Conservation (phyloP, 2,329 filamentous ascomycete species). For the Penicillium aurantiogriseum region DNA sequence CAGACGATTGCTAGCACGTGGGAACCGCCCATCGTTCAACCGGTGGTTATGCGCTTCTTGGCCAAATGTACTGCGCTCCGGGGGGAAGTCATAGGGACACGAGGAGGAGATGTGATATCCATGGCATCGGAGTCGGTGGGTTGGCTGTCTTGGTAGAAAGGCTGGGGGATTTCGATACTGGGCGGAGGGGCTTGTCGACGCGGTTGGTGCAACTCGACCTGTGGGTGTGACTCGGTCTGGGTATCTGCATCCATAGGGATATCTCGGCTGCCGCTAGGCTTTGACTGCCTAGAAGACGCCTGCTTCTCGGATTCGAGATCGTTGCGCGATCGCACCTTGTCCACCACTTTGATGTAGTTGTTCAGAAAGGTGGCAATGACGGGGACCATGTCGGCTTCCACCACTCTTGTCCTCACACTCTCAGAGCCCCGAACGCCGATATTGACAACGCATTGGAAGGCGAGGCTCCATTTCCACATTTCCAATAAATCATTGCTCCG, state of each 20-base stretch:
- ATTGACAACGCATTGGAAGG: slow-evolving; percentile 98
- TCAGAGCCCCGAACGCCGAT: slow-evolving; percentile 96
- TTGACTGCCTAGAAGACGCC: slow-evolving; percentile 32
- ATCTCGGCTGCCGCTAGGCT: slow-evolving; percentile 30
- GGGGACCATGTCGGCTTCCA: slow-evolving; percentile 98
- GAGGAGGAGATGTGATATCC: slow-evolving; percentile 63
- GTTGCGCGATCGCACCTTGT: slow-evolving; percentile 82
- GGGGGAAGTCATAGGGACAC: slow-evolving; percentile 68
- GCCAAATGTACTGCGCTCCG: slow-evolving; percentile 66
- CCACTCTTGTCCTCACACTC: slow-evolving; percentile 86
- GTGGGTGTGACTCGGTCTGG: slow-evolving; percentile 54
- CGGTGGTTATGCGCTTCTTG: slow-evolving; percentile 53
- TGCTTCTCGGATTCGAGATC: slow-evolving; percentile 70
- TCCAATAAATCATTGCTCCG: slow-evolving; percentile 98
- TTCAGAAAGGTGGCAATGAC: slow-evolving; percentile 97
- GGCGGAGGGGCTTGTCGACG: slow-evolving; percentile 81
- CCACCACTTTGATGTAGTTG: slow-evolving; percentile 96
- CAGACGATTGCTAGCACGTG: slow-evolving; percentile 51
- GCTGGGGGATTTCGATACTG: slow-evolving; percentile 72
- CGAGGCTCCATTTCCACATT: slow-evolving; percentile 99
- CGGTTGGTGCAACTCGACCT: slow-evolving; percentile 57
- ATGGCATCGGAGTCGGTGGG: slow-evolving; percentile 52
- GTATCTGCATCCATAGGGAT: slow-evolving; percentile 51
- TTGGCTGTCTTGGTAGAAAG: slow-evolving; percentile 50
- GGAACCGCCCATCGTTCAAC: slow-evolving; percentile 39